Evolutionary conservation across 176 grass and related monocot species (phyloP).

Genomic region (Otatea glauca): DNA sequence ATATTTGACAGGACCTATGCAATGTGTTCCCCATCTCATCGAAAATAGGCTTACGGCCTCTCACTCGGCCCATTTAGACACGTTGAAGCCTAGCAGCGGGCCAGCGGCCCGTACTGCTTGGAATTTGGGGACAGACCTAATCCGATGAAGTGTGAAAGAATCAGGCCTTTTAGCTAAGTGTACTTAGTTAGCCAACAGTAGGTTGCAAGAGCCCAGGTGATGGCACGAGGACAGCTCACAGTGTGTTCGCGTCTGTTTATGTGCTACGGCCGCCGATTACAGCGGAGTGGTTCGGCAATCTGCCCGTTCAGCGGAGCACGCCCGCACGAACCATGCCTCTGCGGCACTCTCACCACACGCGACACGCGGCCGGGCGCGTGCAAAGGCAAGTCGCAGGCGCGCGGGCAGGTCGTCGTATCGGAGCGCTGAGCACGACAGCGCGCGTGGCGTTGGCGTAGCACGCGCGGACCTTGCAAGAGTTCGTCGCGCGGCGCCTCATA

Average conservation of each 20-base stretch:
- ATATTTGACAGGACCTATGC: not conserved
- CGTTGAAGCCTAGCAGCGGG: not conserved
- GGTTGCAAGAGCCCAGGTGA: not conserved
- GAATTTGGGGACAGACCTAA: not conserved
- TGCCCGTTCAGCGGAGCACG: no score
- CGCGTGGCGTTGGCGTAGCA: not conserved
- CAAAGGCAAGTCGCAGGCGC: no score
- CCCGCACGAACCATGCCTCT: not conserved
- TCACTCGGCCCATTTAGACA: not conserved
- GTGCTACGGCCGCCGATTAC: no score
- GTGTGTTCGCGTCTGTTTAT: not conserved
- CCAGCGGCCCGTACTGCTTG: not conserved
- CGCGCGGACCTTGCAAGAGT: no score
- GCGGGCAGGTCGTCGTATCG: not conserved
- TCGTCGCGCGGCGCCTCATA: no score
- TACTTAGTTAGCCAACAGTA: not conserved
- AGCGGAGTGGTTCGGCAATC: no score
- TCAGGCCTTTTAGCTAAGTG: no score
- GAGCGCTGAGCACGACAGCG: not conserved
- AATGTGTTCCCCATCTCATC: not conserved
- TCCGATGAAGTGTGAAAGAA: not conserved
- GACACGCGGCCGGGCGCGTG: not conserved
- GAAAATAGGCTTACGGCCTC: not conserved
- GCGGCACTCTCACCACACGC: not conserved
- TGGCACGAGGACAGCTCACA: not conserved